A percentile compares a stretch with the other conserved stretches of the same genome.
Conservation (phyloP, 1,284 basidiomycete species). For the Rhodofomes roseus region DNA sequence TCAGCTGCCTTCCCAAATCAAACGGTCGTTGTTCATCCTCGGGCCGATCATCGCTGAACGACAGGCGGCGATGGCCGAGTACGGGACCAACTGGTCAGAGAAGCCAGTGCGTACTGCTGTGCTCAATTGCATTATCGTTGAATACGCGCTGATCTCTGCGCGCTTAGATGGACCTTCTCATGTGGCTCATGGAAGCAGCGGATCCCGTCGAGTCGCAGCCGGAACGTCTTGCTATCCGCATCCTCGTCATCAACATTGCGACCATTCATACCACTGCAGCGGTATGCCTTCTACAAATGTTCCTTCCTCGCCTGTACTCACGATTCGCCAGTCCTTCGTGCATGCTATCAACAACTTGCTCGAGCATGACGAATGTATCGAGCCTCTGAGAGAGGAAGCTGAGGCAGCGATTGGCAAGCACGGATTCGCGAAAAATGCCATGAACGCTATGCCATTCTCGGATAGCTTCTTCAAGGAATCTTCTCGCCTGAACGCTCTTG, state of each 20-base stretch:
- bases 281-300: background rate
- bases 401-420: slow-evolving; percentile 2
- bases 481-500: slow-evolving; percentile 9
- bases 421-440: slow-evolving; percentile 10
- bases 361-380: slow-evolving; percentile 3
- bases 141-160: background rate
- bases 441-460: slow-evolving; percentile 6
- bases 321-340: slow-evolving; percentile 7
- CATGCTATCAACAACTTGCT: slow-evolving; percentile 11
- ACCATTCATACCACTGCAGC: slow-evolving; percentile 13
- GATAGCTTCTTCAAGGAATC: slow-evolving; percentile 18
- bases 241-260: slow-evolving; percentile 14
- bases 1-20: background rate
- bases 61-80: slow-evolving; percentile 8
- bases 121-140: background rate
- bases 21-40: background rate
- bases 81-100: slow-evolving; percentile 9
- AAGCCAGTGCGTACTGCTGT: slow-evolving; percentile 8
- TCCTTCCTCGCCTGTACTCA: background rate
- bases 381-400: slow-evolving; percentile 11
- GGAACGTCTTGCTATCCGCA: slow-evolving; percentile 10
- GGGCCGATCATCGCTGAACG: slow-evolving; percentile 8
- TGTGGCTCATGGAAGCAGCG: slow-evolving; percentile 13
- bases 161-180: slow-evolving; percentile 9
- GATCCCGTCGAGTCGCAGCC: slow-evolving; percentile 9